These are phyloP conservation scores for Benincasa hispida DNA, from an alignment of 306 rosid species.

Conservation along the genomic window DNA sequence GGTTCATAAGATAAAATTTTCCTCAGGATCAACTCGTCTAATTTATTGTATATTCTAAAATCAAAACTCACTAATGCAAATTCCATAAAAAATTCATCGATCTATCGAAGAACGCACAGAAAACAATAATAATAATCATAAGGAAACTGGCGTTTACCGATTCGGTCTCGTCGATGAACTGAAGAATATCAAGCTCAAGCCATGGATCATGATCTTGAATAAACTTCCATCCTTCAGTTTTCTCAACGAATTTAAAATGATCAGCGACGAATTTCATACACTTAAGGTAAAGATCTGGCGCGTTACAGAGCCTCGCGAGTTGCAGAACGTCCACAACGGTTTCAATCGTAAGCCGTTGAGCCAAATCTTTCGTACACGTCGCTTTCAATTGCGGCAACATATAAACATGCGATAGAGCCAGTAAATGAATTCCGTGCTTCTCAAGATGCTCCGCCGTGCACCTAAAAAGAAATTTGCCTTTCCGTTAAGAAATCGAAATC, in stretches of 20 bases:
- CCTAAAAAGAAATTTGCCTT: conserved; percentile 14
- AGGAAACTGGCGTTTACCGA: conserved; percentile 23
- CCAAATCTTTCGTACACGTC: conserved; percentile 42
- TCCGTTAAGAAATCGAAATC: not conserved
- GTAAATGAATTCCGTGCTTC: conserved; percentile 61
- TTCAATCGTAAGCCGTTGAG: conserved; percentile 41
- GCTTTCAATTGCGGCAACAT: conserved; percentile 68
- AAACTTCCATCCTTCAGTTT: conserved; percentile 81
- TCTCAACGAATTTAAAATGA: conserved; percentile 58
- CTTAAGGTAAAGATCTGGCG: conserved; percentile 75
- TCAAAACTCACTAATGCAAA: not conserved
- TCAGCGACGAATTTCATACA: conserved; percentile 50
- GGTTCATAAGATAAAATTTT: not conserved
- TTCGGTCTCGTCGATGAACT: conserved; percentile 75
- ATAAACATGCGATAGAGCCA: conserved; percentile 81
- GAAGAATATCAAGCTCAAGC: conserved; percentile 73
- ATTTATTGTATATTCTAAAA: not conserved
- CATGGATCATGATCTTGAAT: conserved; percentile 61
- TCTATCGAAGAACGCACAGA: no score
- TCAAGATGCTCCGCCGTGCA: conserved; percentile 54
- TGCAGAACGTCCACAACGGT: conserved; percentile 82
- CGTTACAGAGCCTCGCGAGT: conserved; percentile 78
- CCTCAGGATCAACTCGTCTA: not conserved
- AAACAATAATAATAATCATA: no score
- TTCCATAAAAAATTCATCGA: not conserved